Evolutionary conservation across 805 yeast genomes (phyloP), one percentile per base, ranked within the genome.

Genomic region (Isabelozyma rhagii): DNA sequence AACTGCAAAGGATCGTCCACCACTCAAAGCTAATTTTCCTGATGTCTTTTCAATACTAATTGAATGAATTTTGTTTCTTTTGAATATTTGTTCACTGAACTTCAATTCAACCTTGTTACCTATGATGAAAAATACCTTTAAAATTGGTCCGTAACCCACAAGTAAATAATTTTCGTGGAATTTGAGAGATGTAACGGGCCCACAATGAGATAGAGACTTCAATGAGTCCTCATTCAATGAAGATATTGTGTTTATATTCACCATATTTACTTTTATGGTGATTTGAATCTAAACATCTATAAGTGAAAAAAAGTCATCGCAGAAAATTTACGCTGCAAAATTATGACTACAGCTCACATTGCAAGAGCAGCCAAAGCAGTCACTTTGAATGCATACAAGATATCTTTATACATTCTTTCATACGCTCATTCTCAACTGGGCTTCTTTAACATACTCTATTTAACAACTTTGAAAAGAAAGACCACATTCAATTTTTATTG

Each of bases 31-130:
- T 0, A 80, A 56, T 4, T 74, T 55, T 0, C 62, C 51, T 1
- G 68, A 66, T 5, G 63, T 66, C 8, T 43, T 42, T 18, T 56
- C 47, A 2, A 81, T 63, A 2, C 75, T 64, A 31, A 93, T 81
- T n/a, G 89, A 87, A 62, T 93, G 97, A 38, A 93, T 83, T 61
- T 90, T 92, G 66, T 89, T 89, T 47, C 83, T 74, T n/a, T 66
- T 63, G 63, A 93, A 87, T 1, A 89, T 64, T 47, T 75, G 73
- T 39, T 69, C 66, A 17, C 68, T 61, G 48, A 61, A 64, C 2
- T 81, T 27, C 17, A 80, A 63, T 18, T 60, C 48, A 5, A 74
- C 72, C 18, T 44, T 25, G 39, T 46, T 48, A 5, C 52, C 47
- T 13, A 55, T 60, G 60, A 80, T 72, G 52, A 79, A 71, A 63